Percentiles rank a stretch among this genome's conserved stretches.
Conservation (phyloP, 2,329 filamentous ascomycete genomes). For the Grosmannia clavigera region DNA sequence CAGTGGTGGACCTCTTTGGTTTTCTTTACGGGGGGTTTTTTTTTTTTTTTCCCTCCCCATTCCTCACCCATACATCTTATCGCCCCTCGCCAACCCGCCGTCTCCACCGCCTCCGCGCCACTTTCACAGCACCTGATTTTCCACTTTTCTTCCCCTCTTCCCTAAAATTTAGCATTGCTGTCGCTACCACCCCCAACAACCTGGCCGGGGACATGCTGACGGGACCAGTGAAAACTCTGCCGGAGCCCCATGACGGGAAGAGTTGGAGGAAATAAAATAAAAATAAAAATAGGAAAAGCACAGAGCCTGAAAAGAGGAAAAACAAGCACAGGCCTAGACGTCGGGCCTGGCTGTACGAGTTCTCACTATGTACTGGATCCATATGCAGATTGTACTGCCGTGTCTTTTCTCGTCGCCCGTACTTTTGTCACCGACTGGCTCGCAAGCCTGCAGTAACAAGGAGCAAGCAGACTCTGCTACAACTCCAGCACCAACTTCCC, state of each 20-base stretch:
- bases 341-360: too few relatives aligned
- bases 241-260: background rate
- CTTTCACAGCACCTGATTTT: constrained; percentile 14
- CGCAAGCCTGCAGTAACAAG: background rate
- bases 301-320: background rate
- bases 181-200: background rate
- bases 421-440: background rate
- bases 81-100: too few relatives aligned
- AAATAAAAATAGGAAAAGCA: background rate
- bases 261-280: background rate
- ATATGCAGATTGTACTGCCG: background rate
- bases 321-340: too few relatives aligned
- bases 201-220: background rate
- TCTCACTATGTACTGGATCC: too few relatives aligned
- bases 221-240: background rate
- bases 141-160: constrained; percentile 11
- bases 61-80: too few relatives aligned
- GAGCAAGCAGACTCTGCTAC: background rate
- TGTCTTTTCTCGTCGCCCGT: background rate
- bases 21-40: background rate
- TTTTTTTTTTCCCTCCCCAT: background rate
- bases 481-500: background rate
- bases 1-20: background rate
- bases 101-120: background rate
- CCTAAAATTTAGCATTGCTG: background rate